These are phyloP conservation scores for Mycena chlorophos DNA, from an alignment of 768 basidiomycete genomes.

Conservation along the genomic window DNA sequence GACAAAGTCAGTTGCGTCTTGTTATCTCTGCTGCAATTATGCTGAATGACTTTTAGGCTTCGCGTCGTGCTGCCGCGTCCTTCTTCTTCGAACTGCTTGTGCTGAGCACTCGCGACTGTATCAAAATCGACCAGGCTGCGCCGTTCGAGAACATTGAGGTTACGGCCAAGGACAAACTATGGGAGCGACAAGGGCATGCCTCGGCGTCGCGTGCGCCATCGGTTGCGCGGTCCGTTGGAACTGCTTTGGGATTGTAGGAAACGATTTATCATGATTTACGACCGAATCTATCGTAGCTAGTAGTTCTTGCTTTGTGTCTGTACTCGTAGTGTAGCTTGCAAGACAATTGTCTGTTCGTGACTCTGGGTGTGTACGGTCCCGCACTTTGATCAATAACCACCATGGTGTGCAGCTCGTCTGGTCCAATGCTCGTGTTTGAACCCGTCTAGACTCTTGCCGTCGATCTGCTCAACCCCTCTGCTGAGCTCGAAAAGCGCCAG, in stretches of 20 bases:
- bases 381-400: not conserved
- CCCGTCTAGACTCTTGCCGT: slow-evolving; percentile 88
- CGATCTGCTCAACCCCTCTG: slow-evolving; percentile 95
- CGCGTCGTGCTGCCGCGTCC: slow-evolving; percentile 86
- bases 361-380: not conserved
- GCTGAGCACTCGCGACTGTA: slow-evolving; percentile 87
- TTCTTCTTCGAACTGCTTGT: slow-evolving; percentile 99
- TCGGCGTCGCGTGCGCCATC: slow-evolving; percentile 37
- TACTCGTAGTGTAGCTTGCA: slow-evolving; percentile 14
- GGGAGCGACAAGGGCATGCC: slow-evolving; percentile 60
- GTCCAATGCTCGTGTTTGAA: not conserved
- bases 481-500: slow-evolving; percentile 80
- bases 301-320: slow-evolving; percentile 7
- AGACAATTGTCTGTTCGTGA: not conserved
- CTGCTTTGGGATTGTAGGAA: slow-evolving; percentile 39
- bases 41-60: slow-evolving; percentile 53
- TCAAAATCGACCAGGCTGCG: slow-evolving; percentile 71
- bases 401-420: not conserved
- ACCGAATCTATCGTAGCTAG: slow-evolving; percentile 9
- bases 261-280: slow-evolving; percentile 15
- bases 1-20: slow-evolving; percentile 61
- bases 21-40: not conserved
- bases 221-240: slow-evolving; percentile 47
- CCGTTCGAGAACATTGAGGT: slow-evolving; percentile 89
- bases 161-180: slow-evolving; percentile 78